A percentile compares a stretch with the other conserved stretches of the same genome.
These are phyloP conservation scores for Phoenix roebelenii DNA, from an alignment of 176 grass and related monocot genomes.

Conservation along the genomic window DNA sequence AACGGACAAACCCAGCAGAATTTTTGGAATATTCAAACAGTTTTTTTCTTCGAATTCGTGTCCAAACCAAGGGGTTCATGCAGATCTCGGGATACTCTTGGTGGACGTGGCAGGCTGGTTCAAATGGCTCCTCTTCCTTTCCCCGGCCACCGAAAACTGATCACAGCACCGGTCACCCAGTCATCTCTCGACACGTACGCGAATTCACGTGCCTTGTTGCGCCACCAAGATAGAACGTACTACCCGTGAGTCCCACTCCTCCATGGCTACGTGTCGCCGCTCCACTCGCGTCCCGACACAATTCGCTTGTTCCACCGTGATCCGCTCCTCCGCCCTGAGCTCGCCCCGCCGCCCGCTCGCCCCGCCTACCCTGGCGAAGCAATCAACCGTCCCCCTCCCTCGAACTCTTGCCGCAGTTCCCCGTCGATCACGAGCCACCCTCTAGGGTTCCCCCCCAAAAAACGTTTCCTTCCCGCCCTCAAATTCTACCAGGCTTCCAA, in stretches of 20 bases:
- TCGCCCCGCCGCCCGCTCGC: neutral
- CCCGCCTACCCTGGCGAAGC: neutral
- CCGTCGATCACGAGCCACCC: neutral
- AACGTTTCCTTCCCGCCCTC: neutral
- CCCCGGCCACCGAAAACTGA: too few species aligned
- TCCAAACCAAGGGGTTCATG: too few species aligned
- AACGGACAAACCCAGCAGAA: too few species aligned
- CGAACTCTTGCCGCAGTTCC: neutral
- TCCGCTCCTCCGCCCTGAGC: conserved; percentile 17
- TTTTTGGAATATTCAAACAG: too few species aligned
- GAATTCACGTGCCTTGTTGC: neutral
- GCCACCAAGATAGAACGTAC: neutral
- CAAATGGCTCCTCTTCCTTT: too few species aligned
- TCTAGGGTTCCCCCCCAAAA: neutral
- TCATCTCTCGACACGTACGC: neutral
- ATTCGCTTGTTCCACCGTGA: conserved; percentile 18
- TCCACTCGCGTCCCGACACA: conserved; percentile 6
- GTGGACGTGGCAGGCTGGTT: too few species aligned
- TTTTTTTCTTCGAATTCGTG: too few species aligned
- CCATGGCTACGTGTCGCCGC: conserved; percentile 16
- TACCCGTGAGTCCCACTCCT: too few species aligned
- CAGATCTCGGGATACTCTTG: too few species aligned
- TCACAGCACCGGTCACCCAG: too few species aligned
- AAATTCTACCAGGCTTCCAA: neutral
- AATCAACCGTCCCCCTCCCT: neutral